phyloP scores from a whole-genome alignment of 169 alveolate species.

The Theileria parva region DNA sequence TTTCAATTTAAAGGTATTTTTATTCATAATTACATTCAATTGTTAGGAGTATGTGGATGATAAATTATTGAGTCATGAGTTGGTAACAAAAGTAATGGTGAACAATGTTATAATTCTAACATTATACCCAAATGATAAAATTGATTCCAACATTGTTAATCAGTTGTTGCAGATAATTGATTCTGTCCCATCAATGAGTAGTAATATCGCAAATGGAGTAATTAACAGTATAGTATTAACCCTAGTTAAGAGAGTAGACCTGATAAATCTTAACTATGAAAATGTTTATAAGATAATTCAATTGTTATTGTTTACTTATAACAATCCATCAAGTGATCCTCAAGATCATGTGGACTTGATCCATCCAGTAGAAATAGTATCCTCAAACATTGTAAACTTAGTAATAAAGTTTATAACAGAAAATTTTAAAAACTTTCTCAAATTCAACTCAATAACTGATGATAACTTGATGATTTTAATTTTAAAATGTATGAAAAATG shows the following conservation, averaged over 20 bases:
- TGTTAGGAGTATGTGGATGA: not conserved
- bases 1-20: constrained; percentile 1
- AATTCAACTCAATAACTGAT: not conserved
- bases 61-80: not conserved
- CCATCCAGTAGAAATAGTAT: not conserved
- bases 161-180: constrained; percentile 26
- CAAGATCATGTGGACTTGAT: not conserved
- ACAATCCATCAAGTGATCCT: not conserved
- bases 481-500: not conserved
- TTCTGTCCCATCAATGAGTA: not conserved
- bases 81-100: constrained; percentile 4
- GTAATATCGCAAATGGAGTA: not conserved
- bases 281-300: not conserved
- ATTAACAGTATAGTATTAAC: not conserved
- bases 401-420: not conserved
- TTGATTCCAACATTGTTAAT: constrained; percentile 32
- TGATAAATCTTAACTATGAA: not conserved
- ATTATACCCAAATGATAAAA: constrained; percentile 32
- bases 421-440: not conserved
- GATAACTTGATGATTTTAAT: not conserved
- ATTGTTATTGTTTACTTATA: not conserved
- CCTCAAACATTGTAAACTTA: not conserved
- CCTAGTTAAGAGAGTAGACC: not conserved
- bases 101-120: not conserved
- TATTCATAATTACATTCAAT: not conserved